Base-by-base conservation (phyloP, 2,329 filamentous ascomycete genomes). In the Aureobasidium sp. region DNA sequence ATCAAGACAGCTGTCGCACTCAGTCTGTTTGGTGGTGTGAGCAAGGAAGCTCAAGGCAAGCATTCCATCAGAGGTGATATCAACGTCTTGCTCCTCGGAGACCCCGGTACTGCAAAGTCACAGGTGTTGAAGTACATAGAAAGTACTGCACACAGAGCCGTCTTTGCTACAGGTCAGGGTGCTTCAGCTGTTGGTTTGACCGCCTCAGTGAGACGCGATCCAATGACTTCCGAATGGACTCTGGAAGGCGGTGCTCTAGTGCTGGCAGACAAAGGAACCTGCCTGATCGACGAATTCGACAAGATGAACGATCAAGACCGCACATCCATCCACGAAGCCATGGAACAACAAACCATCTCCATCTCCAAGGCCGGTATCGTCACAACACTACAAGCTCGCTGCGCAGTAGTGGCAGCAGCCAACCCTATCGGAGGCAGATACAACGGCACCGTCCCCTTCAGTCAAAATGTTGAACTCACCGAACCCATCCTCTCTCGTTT, bases 221-320 rank as follows among this genome's bases (percentile, higher is more conserved):
- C 94, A 5, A 80, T 97, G 72, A 99, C 94, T 1, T 90, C 88
- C 73, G 94, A 99, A 76, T 99, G 94, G 93, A 97, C 94, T 6
- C 80, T 99, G 2, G 94, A 99, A 77, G 94, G 94, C 65, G 94
- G 94, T 71, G 94, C 94, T 4, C 81, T 99, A 12, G 94, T 99
- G 70, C 84, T 99, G 61, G 94, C 94, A 17, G 94, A 99, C 73
- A 88, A 90, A 67, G 94, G 94, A 44, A 96, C 91, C 17, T 97
- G 94, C 71, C 81, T 99, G 33, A 99, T 99, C 65, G 94, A 99
- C 70, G 94, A 99, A 76, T 99, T 99, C 70, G 94, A 99, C 83
- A 99, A 99, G 82, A 99, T 99, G 94, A 97, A 97, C 74, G 94
- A 99, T 73, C 91, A 97, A 72, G 94, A 99, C 74, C 86, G 94